A percentile compares a stretch with the other conserved stretches of the same genome.
Evolutionary conservation across 2,329 filamentous ascomycete species (phyloP).

Genomic region (Fusarium sp.): DNA sequence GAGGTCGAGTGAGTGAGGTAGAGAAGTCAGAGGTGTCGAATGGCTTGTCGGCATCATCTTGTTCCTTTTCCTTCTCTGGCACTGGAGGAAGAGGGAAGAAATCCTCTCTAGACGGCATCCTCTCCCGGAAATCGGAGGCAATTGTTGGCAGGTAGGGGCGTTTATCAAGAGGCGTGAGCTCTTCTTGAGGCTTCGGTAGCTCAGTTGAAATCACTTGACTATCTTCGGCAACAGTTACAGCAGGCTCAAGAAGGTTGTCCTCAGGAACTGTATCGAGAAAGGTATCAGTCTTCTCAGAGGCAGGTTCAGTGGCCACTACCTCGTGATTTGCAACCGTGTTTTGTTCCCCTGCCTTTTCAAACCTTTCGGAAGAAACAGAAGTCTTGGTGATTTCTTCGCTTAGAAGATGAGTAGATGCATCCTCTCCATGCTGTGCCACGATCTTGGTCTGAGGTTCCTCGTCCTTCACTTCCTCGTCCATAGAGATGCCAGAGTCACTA

Average conservation of each 20-base stretch:
- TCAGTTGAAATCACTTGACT: constrained; percentile 9
- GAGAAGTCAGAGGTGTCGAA: constrained; percentile 29
- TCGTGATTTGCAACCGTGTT: constrained; percentile 5
- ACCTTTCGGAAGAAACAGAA: neutral
- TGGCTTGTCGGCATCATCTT: constrained; percentile 20
- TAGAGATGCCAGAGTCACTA: constrained; percentile 38
- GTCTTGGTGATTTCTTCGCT: neutral
- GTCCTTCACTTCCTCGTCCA: constrained; percentile 34
- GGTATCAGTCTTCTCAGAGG: constrained; percentile 18
- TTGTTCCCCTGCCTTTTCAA: constrained; percentile 10
- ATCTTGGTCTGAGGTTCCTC: constrained; percentile 4
- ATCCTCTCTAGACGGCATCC: constrained; percentile 22
- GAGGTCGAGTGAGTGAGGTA: constrained; percentile 21
- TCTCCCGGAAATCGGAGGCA: constrained; percentile 33
- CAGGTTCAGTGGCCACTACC: constrained; percentile 5
- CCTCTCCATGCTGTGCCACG: constrained; percentile 15
- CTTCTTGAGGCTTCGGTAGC: neutral
- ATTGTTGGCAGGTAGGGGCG: constrained; percentile 18
- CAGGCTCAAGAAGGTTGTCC: constrained; percentile 29
- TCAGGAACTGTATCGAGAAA: constrained; percentile 38
- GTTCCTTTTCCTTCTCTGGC: constrained; percentile 28
- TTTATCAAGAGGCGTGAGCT: constrained; percentile 8
- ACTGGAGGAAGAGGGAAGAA: constrained; percentile 14
- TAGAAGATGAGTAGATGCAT: neutral
- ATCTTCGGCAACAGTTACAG: constrained; percentile 9